Evolutionary conservation across 2,329 filamentous ascomycete species (phyloP), one percentile per base, ranked within the genome.

Genomic region (Tolypocladium tropicale): DNA sequence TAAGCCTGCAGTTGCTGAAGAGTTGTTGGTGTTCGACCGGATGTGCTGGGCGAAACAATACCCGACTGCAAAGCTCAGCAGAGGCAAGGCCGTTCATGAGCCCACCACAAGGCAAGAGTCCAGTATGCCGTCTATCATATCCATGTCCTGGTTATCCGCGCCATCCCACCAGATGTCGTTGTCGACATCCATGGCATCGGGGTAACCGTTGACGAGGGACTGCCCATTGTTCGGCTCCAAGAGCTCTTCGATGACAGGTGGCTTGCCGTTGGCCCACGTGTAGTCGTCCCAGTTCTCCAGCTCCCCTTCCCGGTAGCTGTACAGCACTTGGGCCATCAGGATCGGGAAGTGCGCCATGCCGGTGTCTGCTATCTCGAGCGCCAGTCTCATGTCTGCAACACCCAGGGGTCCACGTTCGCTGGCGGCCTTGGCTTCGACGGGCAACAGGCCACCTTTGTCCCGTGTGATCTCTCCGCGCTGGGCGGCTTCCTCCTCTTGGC

Each of bases 341-440:
- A 90, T 78, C 0, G 89, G 90, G 73, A 94, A 92, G 58, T 89
- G 84, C 11, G 85, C 84, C 60, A 95, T 78, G 57, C 89, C 86
- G 30, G 81, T 83, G 55, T 94, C 89, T 14, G 87, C 85, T 60
- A 96, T 79, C 57, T 88, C 83, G 18, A 95, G 70, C 0, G 89
- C 84, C 3, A 96, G 75, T 39, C 88, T 81, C 52, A 96, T 71
- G 68, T 96, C 93, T 21, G 85, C 83, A 73, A 93, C 86, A 16
- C 85, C 85, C 1, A 96, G 72, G 1, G 89, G 83, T 6, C 84
- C 81, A 41, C 90, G 79, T 63, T 87, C 83, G 55, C 82, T 82
- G 18, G 88, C 85, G 54, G 87, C 86, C 67, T 88, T 90, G 3
- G 88, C 83, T 70, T 96, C 91, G 37, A 91, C 75, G 0, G 92